Percentiles rank a stretch among this genome's conserved stretches.
Conservation (phyloP, 2,329 filamentous ascomycete genomes). For the Byssochlamys sp. region DNA sequence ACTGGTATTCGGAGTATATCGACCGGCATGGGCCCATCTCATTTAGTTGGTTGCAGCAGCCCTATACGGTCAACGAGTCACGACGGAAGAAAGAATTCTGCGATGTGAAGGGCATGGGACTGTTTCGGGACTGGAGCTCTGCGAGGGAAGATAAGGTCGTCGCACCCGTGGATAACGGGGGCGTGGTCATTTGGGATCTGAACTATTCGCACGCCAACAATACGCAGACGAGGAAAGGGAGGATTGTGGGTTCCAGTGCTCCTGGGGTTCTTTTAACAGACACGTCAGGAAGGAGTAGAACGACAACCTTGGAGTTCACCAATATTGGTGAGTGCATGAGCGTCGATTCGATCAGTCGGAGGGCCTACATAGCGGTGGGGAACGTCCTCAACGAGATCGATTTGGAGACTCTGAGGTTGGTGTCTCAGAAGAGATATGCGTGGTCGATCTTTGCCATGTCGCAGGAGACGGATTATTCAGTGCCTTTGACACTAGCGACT, state of each 20-base stretch:
- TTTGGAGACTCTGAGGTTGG: constrained; percentile 58
- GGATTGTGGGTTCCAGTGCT: constrained; percentile 55
- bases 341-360: constrained; percentile 57
- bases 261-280: constrained; percentile 59
- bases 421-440: constrained; percentile 63
- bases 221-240: constrained; percentile 37
- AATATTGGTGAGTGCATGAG: constrained; percentile 71
- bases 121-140: constrained; percentile 49
- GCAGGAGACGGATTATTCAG: constrained; percentile 49
- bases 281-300: constrained; percentile 52
- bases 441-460: constrained; percentile 79
- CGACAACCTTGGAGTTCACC: constrained; percentile 23
- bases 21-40: constrained; percentile 66
- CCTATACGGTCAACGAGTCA: constrained; percentile 30
- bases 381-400: constrained; percentile 73
- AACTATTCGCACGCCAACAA: constrained; percentile 31
- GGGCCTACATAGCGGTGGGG: constrained; percentile 71
- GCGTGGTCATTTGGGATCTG: constrained; percentile 77
- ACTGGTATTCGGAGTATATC: constrained; percentile 85
- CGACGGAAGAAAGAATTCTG: constrained; percentile 31
- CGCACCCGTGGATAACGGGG: constrained; percentile 74
- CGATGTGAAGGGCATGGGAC: constrained; percentile 64
- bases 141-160: constrained; percentile 54
- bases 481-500: constrained; percentile 76
- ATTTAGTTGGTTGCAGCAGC: constrained; percentile 66